Evolutionary conservation across 2,329 filamentous ascomycete genomes (phyloP).

Genomic region (Sporothrix schenckii): DNA sequence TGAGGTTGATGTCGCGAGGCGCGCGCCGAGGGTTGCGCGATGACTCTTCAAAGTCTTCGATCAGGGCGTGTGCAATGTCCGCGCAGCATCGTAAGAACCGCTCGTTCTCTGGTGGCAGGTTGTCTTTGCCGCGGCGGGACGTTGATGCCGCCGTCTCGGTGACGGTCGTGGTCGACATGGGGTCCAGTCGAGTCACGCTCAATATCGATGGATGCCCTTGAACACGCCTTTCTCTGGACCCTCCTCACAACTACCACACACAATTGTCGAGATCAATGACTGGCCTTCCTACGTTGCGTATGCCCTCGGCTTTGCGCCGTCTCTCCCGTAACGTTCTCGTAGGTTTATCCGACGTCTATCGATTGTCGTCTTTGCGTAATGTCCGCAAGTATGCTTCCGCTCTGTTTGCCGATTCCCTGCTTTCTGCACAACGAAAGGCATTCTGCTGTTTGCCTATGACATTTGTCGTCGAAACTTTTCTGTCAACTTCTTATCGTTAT

Average conservation of each 20-base stretch:
- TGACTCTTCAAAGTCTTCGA: constrained; percentile 83
- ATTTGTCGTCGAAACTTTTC: constrained; percentile 11
- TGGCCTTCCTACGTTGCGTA: not conserved
- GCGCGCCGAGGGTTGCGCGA: constrained; percentile 71
- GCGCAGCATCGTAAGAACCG: constrained; percentile 92
- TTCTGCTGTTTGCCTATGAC: not conserved
- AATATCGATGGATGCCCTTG: not conserved
- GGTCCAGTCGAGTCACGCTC: not conserved
- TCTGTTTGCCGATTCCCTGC: not conserved
- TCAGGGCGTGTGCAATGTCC: constrained; percentile 89
- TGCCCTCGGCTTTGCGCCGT: not conserved
- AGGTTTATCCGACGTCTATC: not conserved
- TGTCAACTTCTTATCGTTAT: constrained; percentile 20
- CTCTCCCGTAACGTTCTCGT: constrained; percentile 7
- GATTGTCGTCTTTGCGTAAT: constrained; percentile 14
- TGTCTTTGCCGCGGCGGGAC: constrained; percentile 58
- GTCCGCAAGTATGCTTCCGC: constrained; percentile 26
- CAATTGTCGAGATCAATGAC: not conserved
- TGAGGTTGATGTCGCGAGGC: constrained; percentile 88
- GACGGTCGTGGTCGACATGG: constrained; percentile 44
- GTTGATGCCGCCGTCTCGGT: constrained; percentile 61
- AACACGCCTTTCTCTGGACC: no score
- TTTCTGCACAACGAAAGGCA: not conserved
- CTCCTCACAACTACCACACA: not conserved
- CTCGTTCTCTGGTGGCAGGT: constrained; percentile 86